Conservation (phyloP, 2,329 filamentous ascomycete genomes). For the Neopestalotiopsis rosae region DNA sequence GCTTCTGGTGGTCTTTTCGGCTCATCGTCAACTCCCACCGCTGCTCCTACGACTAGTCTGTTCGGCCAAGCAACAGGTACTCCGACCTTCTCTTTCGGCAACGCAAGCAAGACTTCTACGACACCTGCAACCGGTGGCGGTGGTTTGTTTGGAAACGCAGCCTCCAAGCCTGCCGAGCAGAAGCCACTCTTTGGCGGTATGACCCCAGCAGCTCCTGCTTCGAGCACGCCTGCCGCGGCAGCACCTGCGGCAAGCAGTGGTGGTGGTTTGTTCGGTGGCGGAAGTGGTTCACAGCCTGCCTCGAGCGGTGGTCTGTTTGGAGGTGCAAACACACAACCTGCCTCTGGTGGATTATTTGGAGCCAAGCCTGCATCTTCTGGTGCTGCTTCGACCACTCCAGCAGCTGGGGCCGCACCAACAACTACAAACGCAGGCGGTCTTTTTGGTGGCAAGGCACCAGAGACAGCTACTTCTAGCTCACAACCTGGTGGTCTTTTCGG, state of each 20-base stretch:
- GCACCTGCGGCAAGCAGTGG: conserved; percentile 18
- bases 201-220: conserved; percentile 22
- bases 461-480: conserved; percentile 27
- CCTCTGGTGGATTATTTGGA: conserved; percentile 37
- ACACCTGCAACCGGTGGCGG: conserved; percentile 26
- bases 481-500: conserved; percentile 30
- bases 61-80: conserved; percentile 37
- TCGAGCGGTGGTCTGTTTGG: conserved; percentile 32
- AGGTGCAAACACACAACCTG: conserved; percentile 22
- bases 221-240: conserved; percentile 33
- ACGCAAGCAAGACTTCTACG: conserved; percentile 24
- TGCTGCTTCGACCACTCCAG: conserved; percentile 30
- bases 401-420: conserved; percentile 28
- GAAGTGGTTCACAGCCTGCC: conserved; percentile 22
- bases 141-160: conserved; percentile 40
- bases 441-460: conserved; percentile 32
- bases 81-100: conserved; percentile 49
- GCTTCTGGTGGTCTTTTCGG: conserved; percentile 49
- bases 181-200: conserved; percentile 37
- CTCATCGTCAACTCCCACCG: conserved; percentile 31
- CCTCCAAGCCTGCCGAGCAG: conserved; percentile 36
- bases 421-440: conserved; percentile 29
- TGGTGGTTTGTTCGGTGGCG: conserved; percentile 35
- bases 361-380: conserved; percentile 16
- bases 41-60: conserved; percentile 30